A percentile compares a stretch with the other conserved stretches of the same genome.
Evolutionary conservation across 192 early-diverging fungal species (phyloP).

Genomic region (Backusella circina): DNA sequence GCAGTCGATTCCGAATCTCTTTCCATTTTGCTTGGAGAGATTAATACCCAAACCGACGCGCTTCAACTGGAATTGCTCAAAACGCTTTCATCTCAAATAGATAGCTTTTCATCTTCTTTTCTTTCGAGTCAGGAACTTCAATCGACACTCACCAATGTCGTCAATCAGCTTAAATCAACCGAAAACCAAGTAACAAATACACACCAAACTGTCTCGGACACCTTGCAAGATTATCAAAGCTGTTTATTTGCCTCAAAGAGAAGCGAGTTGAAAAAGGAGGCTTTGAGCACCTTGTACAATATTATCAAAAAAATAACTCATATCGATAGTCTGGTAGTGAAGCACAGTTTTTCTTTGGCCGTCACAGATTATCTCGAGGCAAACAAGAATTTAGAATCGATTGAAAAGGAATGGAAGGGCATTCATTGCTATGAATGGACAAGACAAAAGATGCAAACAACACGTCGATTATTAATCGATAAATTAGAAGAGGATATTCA

Average conservation of each 20-base stretch:
- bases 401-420: neutral
- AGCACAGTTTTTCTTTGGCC: neutral
- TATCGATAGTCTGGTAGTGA: neutral
- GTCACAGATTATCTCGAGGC: neutral
- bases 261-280: neutral
- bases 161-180: neutral
- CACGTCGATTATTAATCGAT: neutral
- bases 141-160: neutral
- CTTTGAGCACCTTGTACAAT: neutral
- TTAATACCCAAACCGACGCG: conserved; percentile 4
- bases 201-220: neutral
- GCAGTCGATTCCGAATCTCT: conserved; percentile 3
- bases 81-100: neutral
- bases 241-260: neutral
- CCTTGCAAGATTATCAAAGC: neutral
- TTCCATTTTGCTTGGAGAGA: neutral
- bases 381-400: neutral
- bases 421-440: neutral
- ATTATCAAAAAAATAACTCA: neutral
- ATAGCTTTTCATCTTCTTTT: conserved; percentile 7
- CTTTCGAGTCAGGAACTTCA: neutral
- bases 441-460: neutral
- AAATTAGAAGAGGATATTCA: neutral
- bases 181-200: neutral
- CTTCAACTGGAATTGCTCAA: conserved; percentile 8